Base-by-base conservation (phyloP, 1,284 basidiomycete genomes). In the Caloboletus firmus region DNA sequence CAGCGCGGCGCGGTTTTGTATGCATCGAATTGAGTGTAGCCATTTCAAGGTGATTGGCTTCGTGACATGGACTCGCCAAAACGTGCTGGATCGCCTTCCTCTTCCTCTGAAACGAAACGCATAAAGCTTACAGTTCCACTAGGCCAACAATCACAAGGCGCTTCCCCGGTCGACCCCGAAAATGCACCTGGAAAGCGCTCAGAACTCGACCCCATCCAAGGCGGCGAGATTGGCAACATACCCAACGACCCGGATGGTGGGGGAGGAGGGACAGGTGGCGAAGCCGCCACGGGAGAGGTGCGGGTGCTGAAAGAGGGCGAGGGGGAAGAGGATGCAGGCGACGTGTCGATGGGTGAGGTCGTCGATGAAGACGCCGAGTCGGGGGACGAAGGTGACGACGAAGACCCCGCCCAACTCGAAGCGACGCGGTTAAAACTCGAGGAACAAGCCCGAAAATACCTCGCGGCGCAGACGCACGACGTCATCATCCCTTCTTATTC, bases 401-500 rank as follows among this genome's bases (percentile, higher is more conserved):
- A 91, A 62, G 89, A 92, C 72, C 84, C 87, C 5, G 88, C 89
- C 1, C 87, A 88, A 63, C 77, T 89, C 30, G 89, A 93, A 66
- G 88, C 89, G 20, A 88, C 87, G 62, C 82, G 90, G 57, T 74
- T 83, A 47, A 81, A 84, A 39, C 82, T 93, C 22, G 91, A 94
- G 64, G 89, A 91, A 61, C 89, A 93, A 66, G 93, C 93, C 37
- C 83, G 89, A 58, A 91, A 93, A 67, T 99, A 99, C 72, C 89
- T 99, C 45, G 94, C 95, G 0, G 91, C 91, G 1, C 96, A 99
- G 74, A 98, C 95, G 2, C 97, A 99, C 73, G 91, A 95, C 66
- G 87, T 99, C 68, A 89, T 99, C 67, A 93, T 99, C 57, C 96
- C 96, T 2, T 97, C 94, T 24, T 99, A 98, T 73, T 89, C 95